phyloP scores from a whole-genome alignment of 225 moss, liverwort and hornwort genomes.

The Marchantia polymorpha region DNA sequence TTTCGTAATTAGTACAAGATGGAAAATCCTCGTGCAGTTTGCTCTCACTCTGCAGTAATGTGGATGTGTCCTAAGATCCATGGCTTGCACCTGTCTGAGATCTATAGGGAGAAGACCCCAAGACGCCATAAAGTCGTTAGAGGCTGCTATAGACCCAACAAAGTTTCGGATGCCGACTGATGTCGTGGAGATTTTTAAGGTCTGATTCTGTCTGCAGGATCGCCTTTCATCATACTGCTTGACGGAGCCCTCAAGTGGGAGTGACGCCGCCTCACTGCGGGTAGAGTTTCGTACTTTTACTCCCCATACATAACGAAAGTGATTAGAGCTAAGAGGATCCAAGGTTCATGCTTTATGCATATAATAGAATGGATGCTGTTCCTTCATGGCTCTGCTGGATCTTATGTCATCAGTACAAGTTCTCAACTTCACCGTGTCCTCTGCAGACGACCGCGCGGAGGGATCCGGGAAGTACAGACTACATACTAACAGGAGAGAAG shows the following conservation, averaged over 20 bases:
- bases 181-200: not conserved
- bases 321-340: not conserved
- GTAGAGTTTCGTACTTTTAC: conserved; percentile 24
- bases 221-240: conserved; percentile 85
- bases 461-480: conserved; percentile 71
- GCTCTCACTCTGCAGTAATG: not conserved
- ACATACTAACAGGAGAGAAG: conserved; percentile 91
- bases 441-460: conserved; percentile 80
- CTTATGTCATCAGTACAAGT: not conserved
- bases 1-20: too few relatives aligned
- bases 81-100: not conserved
- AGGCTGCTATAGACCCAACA: too few relatives aligned
- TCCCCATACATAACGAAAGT: not conserved
- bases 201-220: conserved; percentile 48
- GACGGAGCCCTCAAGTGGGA: conserved; percentile 88
- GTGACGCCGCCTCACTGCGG: conserved; percentile 95
- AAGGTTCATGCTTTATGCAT: not conserved
- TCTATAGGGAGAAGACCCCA: too few relatives aligned
- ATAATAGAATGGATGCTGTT: not conserved
- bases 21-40: not conserved
- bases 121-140: too few relatives aligned
- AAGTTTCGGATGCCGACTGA: not conserved
- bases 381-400: conserved; percentile 1
- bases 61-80: not conserved
- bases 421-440: conserved; percentile 14